These are phyloP conservation scores for Aureobasidium sp. DNA, from an alignment of 2,329 filamentous ascomycete species.

Conservation along the genomic window DNA sequence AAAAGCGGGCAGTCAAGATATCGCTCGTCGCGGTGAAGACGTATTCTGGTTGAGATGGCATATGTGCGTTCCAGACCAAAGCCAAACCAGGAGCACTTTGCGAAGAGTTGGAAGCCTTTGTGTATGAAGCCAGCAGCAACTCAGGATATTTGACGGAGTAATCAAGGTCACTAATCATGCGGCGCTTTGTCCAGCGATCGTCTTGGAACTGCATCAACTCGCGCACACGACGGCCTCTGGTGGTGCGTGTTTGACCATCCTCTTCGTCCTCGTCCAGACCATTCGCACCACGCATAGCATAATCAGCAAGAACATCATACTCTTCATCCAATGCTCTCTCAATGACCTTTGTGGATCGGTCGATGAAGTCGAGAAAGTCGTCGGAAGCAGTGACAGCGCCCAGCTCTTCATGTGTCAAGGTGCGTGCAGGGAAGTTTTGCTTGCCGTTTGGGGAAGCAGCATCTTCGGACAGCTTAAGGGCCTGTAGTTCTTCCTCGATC, in stretches of 20 bases:
- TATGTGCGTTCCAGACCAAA: conserved; percentile 94
- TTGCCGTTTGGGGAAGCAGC: conserved; percentile 41
- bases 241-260: conserved; percentile 60
- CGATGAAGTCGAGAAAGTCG: conserved; percentile 91
- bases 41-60: conserved; percentile 91
- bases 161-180: conserved; percentile 91
- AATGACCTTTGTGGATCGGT: conserved; percentile 93
- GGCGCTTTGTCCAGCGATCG: conserved; percentile 92
- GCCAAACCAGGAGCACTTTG: conserved; percentile 87
- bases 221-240: conserved; percentile 67
- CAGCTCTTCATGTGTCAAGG: conserved; percentile 76
- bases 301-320: conserved; percentile 93
- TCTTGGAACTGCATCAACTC: conserved; percentile 93
- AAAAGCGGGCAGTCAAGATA: conserved; percentile 91
- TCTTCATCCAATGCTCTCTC: conserved; percentile 92
- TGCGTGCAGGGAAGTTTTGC: conserved; percentile 64
- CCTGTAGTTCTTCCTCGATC: conserved; percentile 84
- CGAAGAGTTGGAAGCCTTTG: conserved; percentile 62
- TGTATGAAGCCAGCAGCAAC: conserved; percentile 87
- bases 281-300: conserved; percentile 68
- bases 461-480: conserved; percentile 47
- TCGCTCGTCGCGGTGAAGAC: conserved; percentile 95
- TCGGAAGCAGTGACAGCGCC: conserved; percentile 84
- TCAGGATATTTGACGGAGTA: conserved; percentile 96
- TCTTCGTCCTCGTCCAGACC: conserved; percentile 74